phyloP scores from a whole-genome alignment of 371 early-diverging fungal species.

The Lichtheimia ornata region DNA sequence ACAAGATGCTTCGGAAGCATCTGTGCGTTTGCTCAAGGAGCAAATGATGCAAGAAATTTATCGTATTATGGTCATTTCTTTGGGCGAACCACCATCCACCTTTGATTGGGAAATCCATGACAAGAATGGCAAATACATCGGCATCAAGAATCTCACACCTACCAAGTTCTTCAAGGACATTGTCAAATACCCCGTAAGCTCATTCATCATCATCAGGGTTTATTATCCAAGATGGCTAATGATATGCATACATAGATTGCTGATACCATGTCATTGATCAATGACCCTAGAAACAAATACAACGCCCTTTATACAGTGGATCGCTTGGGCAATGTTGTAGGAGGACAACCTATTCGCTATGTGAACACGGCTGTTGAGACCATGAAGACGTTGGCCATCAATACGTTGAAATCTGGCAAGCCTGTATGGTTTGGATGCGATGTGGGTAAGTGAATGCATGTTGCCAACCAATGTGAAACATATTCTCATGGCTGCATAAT shows the following conservation, averaged over 20 bases:
- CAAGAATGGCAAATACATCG: constrained; percentile 69
- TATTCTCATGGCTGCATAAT: neutral
- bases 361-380: constrained; percentile 61
- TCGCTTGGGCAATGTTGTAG: constrained; percentile 76
- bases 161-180: constrained; percentile 65
- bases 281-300: constrained; percentile 76
- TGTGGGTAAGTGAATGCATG: constrained; percentile 59
- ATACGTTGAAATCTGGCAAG: constrained; percentile 58
- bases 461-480: neutral
- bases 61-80: constrained; percentile 68
- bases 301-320: constrained; percentile 71
- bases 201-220: neutral
- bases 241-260: constrained; percentile 39
- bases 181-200: constrained; percentile 59
- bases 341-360: constrained; percentile 67
- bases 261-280: constrained; percentile 71
- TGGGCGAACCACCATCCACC: constrained; percentile 76
- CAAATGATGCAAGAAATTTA: constrained; percentile 72
- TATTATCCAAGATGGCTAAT: neutral
- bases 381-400: constrained; percentile 65
- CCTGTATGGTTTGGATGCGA: constrained; percentile 89
- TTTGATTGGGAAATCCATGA: constrained; percentile 74
- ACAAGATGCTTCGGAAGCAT: constrained; percentile 39
- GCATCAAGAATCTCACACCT: constrained; percentile 62
- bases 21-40: constrained; percentile 53